Percentiles rank a stretch among this genome's conserved stretches.
Conservation (phyloP, 495 filamentous ascomycete genomes). For the Pyrenula aspistea region DNA sequence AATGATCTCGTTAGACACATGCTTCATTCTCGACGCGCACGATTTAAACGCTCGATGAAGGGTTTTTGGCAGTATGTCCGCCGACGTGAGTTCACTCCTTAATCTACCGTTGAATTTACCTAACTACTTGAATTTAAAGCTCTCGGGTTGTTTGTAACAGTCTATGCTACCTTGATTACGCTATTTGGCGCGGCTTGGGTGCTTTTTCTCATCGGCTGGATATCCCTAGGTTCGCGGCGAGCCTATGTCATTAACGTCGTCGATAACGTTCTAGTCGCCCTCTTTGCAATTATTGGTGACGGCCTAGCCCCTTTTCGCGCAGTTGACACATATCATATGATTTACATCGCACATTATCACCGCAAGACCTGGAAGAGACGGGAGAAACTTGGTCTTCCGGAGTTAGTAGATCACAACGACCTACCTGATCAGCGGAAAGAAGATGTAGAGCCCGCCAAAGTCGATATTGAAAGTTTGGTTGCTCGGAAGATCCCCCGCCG, state of each 20-base stretch:
- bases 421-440: conserved; percentile 42
- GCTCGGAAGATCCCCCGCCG: background rate
- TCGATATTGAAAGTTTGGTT: conserved; percentile 17
- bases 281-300: conserved; percentile 69
- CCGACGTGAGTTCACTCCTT: conserved; percentile 34
- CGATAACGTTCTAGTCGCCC: conserved; percentile 62
- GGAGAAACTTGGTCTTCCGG: conserved; percentile 44
- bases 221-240: conserved; percentile 62
- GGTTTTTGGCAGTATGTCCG: conserved; percentile 63
- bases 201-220: conserved; percentile 76
- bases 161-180: conserved; percentile 69
- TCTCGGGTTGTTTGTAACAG: conserved; percentile 61
- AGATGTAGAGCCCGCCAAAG: conserved; percentile 26
- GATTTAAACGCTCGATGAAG: conserved; percentile 62
- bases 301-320: conserved; percentile 65
- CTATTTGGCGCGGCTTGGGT: conserved; percentile 76
- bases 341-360: conserved; percentile 55
- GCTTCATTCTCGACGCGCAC: conserved; percentile 63
- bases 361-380: conserved; percentile 61
- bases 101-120: background rate
- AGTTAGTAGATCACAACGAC: conserved; percentile 60
- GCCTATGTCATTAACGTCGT: conserved; percentile 61
- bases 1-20: conserved; percentile 77
- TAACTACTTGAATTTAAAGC: conserved; percentile 17
- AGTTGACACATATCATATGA: conserved; percentile 75